Percentiles rank a stretch among this genome's conserved stretches.
These are phyloP conservation scores for Chytriomyces hyalinus DNA, from an alignment of 192 early-diverging fungal species.

Conservation along the genomic window DNA sequence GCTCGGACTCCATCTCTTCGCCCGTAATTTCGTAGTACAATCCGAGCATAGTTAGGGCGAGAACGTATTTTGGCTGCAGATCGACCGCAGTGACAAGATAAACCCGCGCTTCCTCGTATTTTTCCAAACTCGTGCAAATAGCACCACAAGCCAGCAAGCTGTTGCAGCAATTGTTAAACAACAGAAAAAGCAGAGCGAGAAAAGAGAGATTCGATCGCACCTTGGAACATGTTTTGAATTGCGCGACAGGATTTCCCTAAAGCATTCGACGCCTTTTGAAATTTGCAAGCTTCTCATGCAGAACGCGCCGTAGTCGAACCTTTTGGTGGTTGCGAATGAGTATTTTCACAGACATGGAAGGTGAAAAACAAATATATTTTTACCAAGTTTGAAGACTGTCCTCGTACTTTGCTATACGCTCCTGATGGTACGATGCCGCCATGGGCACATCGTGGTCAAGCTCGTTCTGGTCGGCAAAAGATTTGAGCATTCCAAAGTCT, in stretches of 20 bases:
- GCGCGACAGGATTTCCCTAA: slow-evolving; percentile 56
- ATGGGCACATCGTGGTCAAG: slow-evolving; percentile 39
- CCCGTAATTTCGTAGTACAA: slow-evolving; percentile 58
- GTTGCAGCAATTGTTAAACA: neutral
- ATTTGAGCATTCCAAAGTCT: slow-evolving; percentile 53
- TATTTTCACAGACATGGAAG: neutral
- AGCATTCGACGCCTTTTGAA: slow-evolving; percentile 60
- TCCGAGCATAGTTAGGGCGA: slow-evolving; percentile 55
- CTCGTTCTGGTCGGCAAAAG: slow-evolving; percentile 61
- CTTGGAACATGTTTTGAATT: slow-evolving; percentile 62
- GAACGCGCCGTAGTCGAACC: slow-evolving; percentile 67
- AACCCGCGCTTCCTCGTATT: slow-evolving; percentile 60
- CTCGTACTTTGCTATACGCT: slow-evolving; percentile 62
- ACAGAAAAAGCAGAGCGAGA: neutral
- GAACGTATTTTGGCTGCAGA: slow-evolving; percentile 54
- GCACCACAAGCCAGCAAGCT: slow-evolving; percentile 58
- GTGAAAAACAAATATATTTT: slow-evolving; percentile 1
- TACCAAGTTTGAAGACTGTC: slow-evolving; percentile 63
- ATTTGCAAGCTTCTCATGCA: slow-evolving; percentile 50
- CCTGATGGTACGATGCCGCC: slow-evolving; percentile 58
- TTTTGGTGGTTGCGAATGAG: neutral
- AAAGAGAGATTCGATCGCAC: slow-evolving; percentile 9
- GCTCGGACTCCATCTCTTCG: slow-evolving; percentile 60
- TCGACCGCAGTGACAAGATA: slow-evolving; percentile 55
- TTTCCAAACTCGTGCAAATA: slow-evolving; percentile 50